These are phyloP conservation scores for Gastrolobium villosum DNA, from an alignment of 306 rosid species.

Conservation along the genomic window DNA sequence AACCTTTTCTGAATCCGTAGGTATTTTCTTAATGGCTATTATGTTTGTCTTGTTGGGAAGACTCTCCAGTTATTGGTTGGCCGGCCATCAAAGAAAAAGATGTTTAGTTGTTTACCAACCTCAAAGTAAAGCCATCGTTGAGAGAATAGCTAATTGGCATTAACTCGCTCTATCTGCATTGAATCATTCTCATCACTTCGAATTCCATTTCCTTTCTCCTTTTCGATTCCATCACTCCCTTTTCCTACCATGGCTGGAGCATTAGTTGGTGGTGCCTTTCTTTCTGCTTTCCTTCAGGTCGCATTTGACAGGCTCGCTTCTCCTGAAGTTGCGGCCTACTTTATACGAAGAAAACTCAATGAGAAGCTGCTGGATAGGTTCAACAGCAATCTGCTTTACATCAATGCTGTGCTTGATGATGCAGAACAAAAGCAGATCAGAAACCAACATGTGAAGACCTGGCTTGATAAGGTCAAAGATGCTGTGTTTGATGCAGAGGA, in stretches of 20 bases:
- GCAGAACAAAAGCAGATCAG: slow-evolving; percentile 39
- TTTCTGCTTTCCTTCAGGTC: slow-evolving; percentile 43
- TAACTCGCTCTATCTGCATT: background rate
- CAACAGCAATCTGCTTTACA: background rate
- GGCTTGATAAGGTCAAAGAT: slow-evolving; percentile 41
- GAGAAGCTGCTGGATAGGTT: slow-evolving; percentile 8
- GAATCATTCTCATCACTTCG: background rate
- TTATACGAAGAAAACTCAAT: slow-evolving; percentile 28
- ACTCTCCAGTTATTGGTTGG: no score
- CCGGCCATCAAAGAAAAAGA: no score
- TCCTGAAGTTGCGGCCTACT: slow-evolving; percentile 7
- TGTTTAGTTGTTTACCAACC: no score
- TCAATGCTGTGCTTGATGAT: slow-evolving; percentile 40
- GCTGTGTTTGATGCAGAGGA: slow-evolving; percentile 32
- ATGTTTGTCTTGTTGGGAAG: no score
- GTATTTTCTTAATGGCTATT: no score
- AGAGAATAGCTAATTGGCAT: background rate
- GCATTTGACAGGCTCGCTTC: slow-evolving; percentile 43
- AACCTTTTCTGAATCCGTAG: no score
- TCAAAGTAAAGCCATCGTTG: background rate
- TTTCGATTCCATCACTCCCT: background rate
- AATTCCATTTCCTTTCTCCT: background rate
- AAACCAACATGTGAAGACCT: background rate
- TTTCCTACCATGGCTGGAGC: slow-evolving; percentile 34
- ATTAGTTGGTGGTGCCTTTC: slow-evolving; percentile 44